Evolutionary conservation across 2,329 filamentous ascomycete species (phyloP).

Genomic region (Alternaria triticina): DNA sequence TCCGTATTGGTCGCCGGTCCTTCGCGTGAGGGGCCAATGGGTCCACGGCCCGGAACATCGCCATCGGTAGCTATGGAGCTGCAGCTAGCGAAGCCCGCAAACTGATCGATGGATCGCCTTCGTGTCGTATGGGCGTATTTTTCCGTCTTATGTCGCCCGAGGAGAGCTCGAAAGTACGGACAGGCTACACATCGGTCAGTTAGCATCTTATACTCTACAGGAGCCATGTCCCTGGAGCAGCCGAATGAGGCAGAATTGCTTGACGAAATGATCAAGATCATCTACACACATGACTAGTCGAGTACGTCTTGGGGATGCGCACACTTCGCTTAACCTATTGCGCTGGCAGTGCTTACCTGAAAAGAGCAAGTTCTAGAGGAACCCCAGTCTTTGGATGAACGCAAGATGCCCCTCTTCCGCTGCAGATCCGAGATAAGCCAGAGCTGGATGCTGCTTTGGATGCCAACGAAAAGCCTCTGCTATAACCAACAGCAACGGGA

Average conservation of each 20-base stretch:
- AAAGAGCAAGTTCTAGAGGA: conserved; percentile 7
- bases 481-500: neutral
- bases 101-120: neutral
- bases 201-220: neutral
- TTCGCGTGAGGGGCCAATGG: neutral
- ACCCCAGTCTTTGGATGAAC: neutral
- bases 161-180: neutral
- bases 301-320: too few species aligned
- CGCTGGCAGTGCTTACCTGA: conserved; percentile 25
- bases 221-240: neutral
- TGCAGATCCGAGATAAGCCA: neutral
- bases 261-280: neutral
- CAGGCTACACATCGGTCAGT: neutral
- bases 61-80: conserved; percentile 10
- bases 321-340: conserved; percentile 19
- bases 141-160: neutral
- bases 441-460: neutral
- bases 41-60: conserved; percentile 4
- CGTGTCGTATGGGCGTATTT: neutral
- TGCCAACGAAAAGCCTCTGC: neutral
- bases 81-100: conserved; percentile 4
- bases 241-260: neutral
- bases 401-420: neutral
- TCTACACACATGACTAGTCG: neutral
- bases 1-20: neutral